Base-by-base conservation (phyloP, 1,284 basidiomycete species). In the Sparassis latifolia region DNA sequence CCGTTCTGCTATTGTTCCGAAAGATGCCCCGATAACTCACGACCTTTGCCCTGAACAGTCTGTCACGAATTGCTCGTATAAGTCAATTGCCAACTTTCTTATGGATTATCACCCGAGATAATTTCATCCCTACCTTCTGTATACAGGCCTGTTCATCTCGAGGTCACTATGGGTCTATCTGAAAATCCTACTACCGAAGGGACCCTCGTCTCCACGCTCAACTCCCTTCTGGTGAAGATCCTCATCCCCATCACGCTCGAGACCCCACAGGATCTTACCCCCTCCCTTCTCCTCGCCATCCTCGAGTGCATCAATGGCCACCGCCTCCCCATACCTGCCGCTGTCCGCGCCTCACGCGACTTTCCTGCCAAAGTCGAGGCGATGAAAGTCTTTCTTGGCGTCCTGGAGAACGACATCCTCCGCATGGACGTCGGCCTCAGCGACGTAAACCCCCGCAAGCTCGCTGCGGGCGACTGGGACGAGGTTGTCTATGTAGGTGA, bases 321-420 rank as follows among this genome's bases (percentile, higher is more conserved):
- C 2, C 75, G 75, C 32, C 71, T 79, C 5, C 77, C 76, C 32
- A 72, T 84, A 51, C 54, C 72, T 41, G 35, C 63, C 9, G 50
- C 64, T 33, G 65, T 76, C 32, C 72, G 77, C 47, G 68, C 66
- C 5, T 69, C 70, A 32, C 69, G 67, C 49, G 72, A 69, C 28
- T 61, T 63, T 41, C 66, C 67, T 37, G 66, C 69, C 20, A 72
- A 73, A 55, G 66, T 75, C 10, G 68, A 80, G 33, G 79, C 81
- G 43, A 86, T 89, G 75, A 87, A 90, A 62, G 74, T 91, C 10
- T 84, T 92, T 51, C 74, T 91, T 20, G 88, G 87, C 29, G 79
- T 85, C 3, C 71, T 92, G 3, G 84, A 88, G 49, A 78, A 74
- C 42, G 86, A 88, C 56, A 72, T 89, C 9, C 62, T 89, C 32